Conservation (phyloP, 139 green algal genomes). For the Pseudopediastrum boryanum region DNA sequence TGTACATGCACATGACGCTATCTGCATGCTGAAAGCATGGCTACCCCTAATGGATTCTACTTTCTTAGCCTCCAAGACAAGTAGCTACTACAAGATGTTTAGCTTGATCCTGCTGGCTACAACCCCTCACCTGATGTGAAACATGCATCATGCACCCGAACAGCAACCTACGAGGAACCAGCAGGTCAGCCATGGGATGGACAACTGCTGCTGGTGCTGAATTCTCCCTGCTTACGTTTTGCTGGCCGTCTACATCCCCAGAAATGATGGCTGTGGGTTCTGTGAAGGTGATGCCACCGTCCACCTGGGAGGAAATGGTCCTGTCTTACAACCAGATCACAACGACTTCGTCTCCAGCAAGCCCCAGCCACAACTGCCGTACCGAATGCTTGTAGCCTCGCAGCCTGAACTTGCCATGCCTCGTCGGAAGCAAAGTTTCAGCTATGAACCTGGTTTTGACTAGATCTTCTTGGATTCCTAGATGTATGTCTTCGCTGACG, state of each 20-base stretch:
- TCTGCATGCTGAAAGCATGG: too few relatives aligned
- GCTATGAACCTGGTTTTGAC: conserved; percentile 84
- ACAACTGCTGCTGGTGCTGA: neutral
- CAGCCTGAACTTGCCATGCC: conserved; percentile 83
- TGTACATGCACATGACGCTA: too few relatives aligned
- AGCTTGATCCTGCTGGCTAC: too few relatives aligned
- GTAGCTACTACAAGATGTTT: too few relatives aligned
- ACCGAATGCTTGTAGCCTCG: conserved; percentile 92
- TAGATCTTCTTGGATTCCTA: neutral
- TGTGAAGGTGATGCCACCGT: conserved; percentile 77
- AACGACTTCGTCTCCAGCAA: neutral
- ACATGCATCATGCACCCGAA: conserved; percentile 95
- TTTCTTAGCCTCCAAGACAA: too few relatives aligned
- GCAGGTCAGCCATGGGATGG: neutral
- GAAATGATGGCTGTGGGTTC: conserved; percentile 88
- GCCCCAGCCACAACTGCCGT: conserved; percentile 15
- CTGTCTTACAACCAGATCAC: neutral
- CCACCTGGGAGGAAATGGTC: conserved; percentile 55
- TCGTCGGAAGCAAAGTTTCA: conserved; percentile 91
- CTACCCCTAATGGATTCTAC: too few relatives aligned
- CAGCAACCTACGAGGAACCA: conserved; percentile 64
- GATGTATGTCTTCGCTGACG: too few relatives aligned
- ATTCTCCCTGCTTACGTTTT: conserved; percentile 56
- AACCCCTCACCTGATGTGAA: conserved; percentile 89
- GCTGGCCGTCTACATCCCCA: conserved; percentile 77